A percentile compares a stretch with the other conserved stretches of the same genome.
Conservation (phyloP, 495 filamentous ascomycete species). For the Parachaetomium inaequale region DNA sequence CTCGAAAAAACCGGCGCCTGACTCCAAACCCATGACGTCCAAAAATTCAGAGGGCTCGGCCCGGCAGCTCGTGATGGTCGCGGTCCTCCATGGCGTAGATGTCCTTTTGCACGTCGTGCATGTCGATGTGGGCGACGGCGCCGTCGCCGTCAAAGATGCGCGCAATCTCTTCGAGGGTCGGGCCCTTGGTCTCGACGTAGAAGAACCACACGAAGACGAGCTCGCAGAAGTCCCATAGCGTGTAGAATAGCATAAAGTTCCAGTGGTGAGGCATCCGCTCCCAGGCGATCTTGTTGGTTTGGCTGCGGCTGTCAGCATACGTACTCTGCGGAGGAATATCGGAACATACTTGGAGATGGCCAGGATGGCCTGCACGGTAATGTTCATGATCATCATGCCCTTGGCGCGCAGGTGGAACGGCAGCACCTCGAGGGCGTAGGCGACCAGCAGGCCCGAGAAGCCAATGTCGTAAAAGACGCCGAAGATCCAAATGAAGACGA, state of each 20-base stretch:
- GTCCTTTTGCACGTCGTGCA: slow-evolving; percentile 47
- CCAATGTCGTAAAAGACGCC: slow-evolving; percentile 58
- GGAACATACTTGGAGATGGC: slow-evolving; percentile 51
- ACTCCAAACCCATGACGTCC: slow-evolving; percentile 6
- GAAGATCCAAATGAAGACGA: slow-evolving; percentile 61
- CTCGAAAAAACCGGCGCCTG: background rate
- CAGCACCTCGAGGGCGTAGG: slow-evolving; percentile 64
- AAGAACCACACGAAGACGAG: slow-evolving; percentile 62
- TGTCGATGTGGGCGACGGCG: slow-evolving; percentile 50
- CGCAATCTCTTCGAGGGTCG: slow-evolving; percentile 62
- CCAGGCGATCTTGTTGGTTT: slow-evolving; percentile 61
- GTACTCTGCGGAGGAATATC: background rate
- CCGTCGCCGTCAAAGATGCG: slow-evolving; percentile 56
- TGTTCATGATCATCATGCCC: slow-evolving; percentile 63
- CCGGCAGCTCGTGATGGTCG: slow-evolving; percentile 28
- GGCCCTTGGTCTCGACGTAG: slow-evolving; percentile 63
- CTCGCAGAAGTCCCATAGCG: slow-evolving; percentile 56
- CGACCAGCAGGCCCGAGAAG: slow-evolving; percentile 60
- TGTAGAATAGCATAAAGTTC: slow-evolving; percentile 63
- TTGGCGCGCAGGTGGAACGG: slow-evolving; percentile 67
- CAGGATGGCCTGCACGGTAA: slow-evolving; percentile 58
- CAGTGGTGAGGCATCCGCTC: slow-evolving; percentile 53
- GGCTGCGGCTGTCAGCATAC: slow-evolving; percentile 28
- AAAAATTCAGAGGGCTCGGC: slow-evolving; percentile 14
- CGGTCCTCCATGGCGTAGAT: slow-evolving; percentile 38